Percentiles rank a stretch among this genome's conserved stretches.
Evolutionary conservation across 306 rosid species (phyloP).

Genomic region (Malus sieversii): DNA sequence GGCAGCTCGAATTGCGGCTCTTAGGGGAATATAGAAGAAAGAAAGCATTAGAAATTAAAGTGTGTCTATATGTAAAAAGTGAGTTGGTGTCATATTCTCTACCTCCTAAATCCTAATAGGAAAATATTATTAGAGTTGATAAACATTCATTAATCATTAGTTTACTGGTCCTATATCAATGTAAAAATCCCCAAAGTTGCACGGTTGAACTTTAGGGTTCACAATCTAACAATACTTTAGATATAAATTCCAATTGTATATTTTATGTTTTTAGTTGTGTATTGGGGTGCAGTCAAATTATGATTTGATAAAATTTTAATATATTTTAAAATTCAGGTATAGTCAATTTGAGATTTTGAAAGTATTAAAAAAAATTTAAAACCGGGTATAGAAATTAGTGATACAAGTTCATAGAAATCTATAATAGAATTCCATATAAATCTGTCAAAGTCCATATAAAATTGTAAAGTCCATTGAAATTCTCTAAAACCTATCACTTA

Average conservation of each 20-base stretch:
- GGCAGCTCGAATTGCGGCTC: conserved; percentile 45
- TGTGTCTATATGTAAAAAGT: background rate
- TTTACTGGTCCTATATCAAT: background rate
- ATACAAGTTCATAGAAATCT: too few species aligned
- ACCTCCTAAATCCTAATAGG: background rate
- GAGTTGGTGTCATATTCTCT: background rate
- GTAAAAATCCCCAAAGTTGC: background rate
- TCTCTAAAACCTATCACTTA: too few species aligned
- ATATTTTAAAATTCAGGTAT: too few species aligned
- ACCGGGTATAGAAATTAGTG: too few species aligned
- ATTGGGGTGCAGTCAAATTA: too few species aligned
- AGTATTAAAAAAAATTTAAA: too few species aligned
- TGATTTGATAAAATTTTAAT: too few species aligned
- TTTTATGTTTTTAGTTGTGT: background rate
- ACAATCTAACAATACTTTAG: background rate
- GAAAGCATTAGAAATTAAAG: background rate
- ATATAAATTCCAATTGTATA: background rate
- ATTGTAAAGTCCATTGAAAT: too few species aligned
- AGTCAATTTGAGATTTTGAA: too few species aligned
- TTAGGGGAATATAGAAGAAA: conserved; percentile 31
- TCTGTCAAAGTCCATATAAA: too few species aligned
- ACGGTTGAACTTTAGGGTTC: background rate
- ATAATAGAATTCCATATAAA: too few species aligned
- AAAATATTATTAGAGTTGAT: background rate
- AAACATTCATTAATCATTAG: background rate